Conservation (phyloP, 225 moss, liverwort and hornwort species). For the Bryoerythrophyllum caledonicum region DNA sequence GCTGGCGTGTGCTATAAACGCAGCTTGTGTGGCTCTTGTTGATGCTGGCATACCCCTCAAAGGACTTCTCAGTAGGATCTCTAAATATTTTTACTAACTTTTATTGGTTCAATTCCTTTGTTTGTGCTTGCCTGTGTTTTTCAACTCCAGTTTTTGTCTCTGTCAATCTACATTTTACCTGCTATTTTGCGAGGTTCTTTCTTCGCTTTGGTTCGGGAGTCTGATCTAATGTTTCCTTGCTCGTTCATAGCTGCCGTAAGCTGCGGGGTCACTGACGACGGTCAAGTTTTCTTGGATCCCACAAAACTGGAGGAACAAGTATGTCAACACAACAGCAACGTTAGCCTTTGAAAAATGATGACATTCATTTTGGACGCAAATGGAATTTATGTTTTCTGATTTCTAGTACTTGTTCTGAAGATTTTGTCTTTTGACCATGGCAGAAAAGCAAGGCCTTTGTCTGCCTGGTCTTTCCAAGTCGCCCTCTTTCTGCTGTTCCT, state of each 20-base stretch:
- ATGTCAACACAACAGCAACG: slow-evolving; percentile 20
- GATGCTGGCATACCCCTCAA: slow-evolving; percentile 89
- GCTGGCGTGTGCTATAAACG: slow-evolving; percentile 88
- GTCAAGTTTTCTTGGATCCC: slow-evolving; percentile 76
- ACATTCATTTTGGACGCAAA: background rate
- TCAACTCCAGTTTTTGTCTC: background rate
- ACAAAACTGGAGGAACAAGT: slow-evolving; percentile 85
- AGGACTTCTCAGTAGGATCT: slow-evolving; percentile 72
- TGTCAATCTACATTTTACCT: slow-evolving; percentile 16
- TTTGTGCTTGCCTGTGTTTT: background rate
- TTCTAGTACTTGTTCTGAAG: background rate
- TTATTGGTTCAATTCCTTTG: slow-evolving; percentile 4
- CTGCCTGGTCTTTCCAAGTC: slow-evolving; percentile 84
- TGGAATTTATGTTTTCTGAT: slow-evolving; percentile 17
- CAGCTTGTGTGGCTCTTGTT: slow-evolving; percentile 90
- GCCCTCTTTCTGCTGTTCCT: slow-evolving; percentile 68
- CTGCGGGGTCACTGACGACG: slow-evolving; percentile 69
- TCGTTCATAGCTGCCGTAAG: slow-evolving; percentile 70
- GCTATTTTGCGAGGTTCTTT: background rate
- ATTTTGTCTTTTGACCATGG: slow-evolving; percentile 18
- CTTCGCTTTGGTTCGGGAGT: background rate
- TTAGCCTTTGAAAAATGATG: slow-evolving; percentile 4
- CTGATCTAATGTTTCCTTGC: slow-evolving; percentile 2
- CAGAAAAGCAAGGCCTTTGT: slow-evolving; percentile 71
- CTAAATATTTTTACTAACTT: slow-evolving; percentile 7